phyloP scores from a whole-genome alignment of 768 basidiomycete genomes.

The Leccinellum albellum region DNA sequence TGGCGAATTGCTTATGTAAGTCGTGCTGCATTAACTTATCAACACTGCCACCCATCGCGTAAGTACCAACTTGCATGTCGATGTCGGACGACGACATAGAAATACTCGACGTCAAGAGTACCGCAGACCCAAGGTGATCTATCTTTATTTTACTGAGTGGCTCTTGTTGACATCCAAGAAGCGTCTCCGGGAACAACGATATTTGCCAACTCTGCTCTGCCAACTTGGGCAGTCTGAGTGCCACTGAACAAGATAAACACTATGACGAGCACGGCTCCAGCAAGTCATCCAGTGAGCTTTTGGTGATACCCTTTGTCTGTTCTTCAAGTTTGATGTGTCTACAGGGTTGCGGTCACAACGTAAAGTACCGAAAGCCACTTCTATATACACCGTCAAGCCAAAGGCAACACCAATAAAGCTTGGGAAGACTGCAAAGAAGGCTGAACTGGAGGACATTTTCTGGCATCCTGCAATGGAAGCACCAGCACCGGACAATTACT shows the following conservation, averaged over 20 bases:
- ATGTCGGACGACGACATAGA: constrained; percentile 29
- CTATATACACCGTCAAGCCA: not conserved
- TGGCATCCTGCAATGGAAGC: constrained; percentile 53
- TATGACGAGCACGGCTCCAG: constrained; percentile 48
- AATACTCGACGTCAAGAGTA: constrained; percentile 15
- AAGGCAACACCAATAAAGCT: constrained; percentile 2
- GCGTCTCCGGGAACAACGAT: constrained; percentile 17
- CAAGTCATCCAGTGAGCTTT: constrained; percentile 12
- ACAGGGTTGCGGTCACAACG: constrained; percentile 12
- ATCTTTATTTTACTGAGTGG: not conserved
- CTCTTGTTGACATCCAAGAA: constrained; percentile 4
- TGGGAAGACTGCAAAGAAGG: constrained; percentile 10
- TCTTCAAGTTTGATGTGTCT: not conserved
- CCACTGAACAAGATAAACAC: constrained; percentile 45
- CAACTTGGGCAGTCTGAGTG: constrained; percentile 38
- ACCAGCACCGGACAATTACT: constrained; percentile 53
- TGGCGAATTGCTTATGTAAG: constrained; percentile 28
- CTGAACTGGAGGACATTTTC: constrained; percentile 45
- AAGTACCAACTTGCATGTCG: too few relatives aligned
- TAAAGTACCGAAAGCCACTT: constrained; percentile 15
- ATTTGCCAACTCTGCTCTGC: constrained; percentile 51
- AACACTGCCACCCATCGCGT: constrained; percentile 11
- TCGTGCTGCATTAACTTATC: not conserved
- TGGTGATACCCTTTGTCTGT: not conserved
- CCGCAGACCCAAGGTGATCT: constrained; percentile 11